Evolutionary conservation across 495 filamentous ascomycete species (phyloP).

Genomic region (Neurospora discreta): DNA sequence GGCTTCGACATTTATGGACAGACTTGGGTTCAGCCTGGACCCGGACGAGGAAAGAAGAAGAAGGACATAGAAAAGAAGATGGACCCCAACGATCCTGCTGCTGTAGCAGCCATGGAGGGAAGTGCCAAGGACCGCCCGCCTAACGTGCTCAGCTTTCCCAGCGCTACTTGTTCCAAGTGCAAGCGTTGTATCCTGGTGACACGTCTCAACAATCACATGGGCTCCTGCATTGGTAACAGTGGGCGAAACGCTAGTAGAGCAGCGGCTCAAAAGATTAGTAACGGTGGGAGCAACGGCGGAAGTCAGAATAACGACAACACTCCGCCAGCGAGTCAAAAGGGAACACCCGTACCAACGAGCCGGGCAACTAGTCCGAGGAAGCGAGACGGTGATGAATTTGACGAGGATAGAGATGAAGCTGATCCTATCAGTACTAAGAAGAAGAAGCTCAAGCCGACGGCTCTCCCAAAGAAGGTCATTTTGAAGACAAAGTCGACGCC

Average conservation of each 20-base stretch:
- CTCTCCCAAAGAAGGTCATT: slow-evolving; percentile 34
- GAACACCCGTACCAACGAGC: slow-evolving; percentile 45
- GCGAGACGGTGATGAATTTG: slow-evolving; percentile 36
- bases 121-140: slow-evolving; percentile 38
- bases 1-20: slow-evolving; percentile 80
- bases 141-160: slow-evolving; percentile 53
- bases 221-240: slow-evolving; percentile 67
- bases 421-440: slow-evolving; percentile 40
- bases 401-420: slow-evolving; percentile 40
- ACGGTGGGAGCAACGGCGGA: slow-evolving; percentile 34
- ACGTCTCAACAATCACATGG: slow-evolving; percentile 62
- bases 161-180: slow-evolving; percentile 42
- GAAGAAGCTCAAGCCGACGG: slow-evolving; percentile 33
- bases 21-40: slow-evolving; percentile 46
- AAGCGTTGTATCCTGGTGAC: slow-evolving; percentile 43
- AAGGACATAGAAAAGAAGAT: slow-evolving; percentile 48
- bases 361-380: slow-evolving; percentile 38
- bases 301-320: slow-evolving; percentile 40
- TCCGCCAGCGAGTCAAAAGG: slow-evolving; percentile 46
- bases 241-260: slow-evolving; percentile 56
- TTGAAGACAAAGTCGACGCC: slow-evolving; percentile 34
- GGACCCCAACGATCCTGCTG: slow-evolving; percentile 36
- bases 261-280: slow-evolving; percentile 44
- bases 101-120: slow-evolving; percentile 27
- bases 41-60: slow-evolving; percentile 48